Base-by-base conservation (phyloP, 2,329 filamentous ascomycete genomes). In the Neofusicoccum umdonicola region DNA sequence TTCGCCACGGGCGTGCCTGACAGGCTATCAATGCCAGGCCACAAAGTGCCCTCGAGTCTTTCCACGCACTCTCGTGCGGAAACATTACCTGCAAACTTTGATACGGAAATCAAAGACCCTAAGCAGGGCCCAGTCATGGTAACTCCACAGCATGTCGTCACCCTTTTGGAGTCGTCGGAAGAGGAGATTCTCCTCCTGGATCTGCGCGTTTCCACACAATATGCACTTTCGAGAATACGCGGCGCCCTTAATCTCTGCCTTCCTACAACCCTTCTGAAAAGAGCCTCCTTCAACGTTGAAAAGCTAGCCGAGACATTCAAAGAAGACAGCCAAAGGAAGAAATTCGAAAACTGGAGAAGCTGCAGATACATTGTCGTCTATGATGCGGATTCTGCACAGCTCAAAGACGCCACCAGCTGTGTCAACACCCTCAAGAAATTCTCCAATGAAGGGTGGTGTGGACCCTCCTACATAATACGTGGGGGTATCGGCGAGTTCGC, bases 371-470 rank as follows among this genome's bases (percentile, higher is more conserved):
- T 99, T 19, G 83, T 98, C 42, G 92, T 96, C 0, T 98, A 98
- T 72, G 95, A 98, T 74, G 85, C 87, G 15, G 85, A 85, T 62
- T 95, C 93, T 0, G 81, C 85, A 0, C 88, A 93, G 64, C 84
- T 89, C 72, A 92, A 93, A 68, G 95, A 99, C 75, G 91, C 93
- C 0, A 80, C 86, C 1, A 87, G 90, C 4, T 90, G 93, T 31
- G 82, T 92, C 69, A 96, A 96, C 75, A 96, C 95, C 67, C 84
- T 97, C 27, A 96, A 93, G 76, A 99, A 99, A 73, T 99, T 99
- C 71, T 87, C 87, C 0, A 88, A 85, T 62, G 93, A 97, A 76
- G 92, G 91, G 0, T 98, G 91, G 83, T 78, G 81, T 1, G 94
- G 93, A 12, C 83, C 84, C 3, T 85, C 88, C 0, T 89, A 87